A percentile compares a stretch with the other conserved stretches of the same genome.
phyloP scores from a whole-genome alignment of 495 filamentous ascomycete species.

The Penicillium soppii region DNA sequence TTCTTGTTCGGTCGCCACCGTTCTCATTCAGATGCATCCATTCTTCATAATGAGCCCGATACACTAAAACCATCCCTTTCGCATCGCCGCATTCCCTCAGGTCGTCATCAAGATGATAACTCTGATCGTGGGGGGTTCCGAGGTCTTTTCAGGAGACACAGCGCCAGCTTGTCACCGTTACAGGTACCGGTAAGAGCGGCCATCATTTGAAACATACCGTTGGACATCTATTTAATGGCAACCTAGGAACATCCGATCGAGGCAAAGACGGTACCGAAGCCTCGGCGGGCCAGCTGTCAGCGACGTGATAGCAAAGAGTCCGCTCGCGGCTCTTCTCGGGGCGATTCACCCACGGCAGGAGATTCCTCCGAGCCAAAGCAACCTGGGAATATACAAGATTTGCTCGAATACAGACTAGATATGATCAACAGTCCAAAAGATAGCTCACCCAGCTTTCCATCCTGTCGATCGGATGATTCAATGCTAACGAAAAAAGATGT shows the following conservation, averaged over 20 bases:
- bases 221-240: not conserved
- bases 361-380: constrained; percentile 26
- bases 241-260: not conserved
- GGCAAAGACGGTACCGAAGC: not conserved
- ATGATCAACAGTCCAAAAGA: not conserved
- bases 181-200: constrained; percentile 2
- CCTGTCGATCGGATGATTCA: not conserved
- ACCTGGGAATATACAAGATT: constrained; percentile 32
- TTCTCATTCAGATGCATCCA: constrained; percentile 17
- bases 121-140: constrained; percentile 21
- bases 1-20: constrained; percentile 24
- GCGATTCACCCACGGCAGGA: not conserved
- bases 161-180: constrained; percentile 5
- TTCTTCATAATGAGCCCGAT: constrained; percentile 1
- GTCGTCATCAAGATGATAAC: constrained; percentile 1
- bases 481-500: constrained; percentile 58
- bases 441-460: not conserved
- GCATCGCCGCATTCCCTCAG: constrained; percentile 4
- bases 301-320: not conserved
- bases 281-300: not conserved
- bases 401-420: constrained; percentile 24
- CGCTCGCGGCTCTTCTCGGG: not conserved
- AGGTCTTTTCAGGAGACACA: constrained; percentile 29
- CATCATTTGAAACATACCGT: too few species aligned
- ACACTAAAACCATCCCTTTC: not conserved